Conservation (phyloP, 2,329 filamentous ascomycete species). For the Penicillium nordicum region DNA sequence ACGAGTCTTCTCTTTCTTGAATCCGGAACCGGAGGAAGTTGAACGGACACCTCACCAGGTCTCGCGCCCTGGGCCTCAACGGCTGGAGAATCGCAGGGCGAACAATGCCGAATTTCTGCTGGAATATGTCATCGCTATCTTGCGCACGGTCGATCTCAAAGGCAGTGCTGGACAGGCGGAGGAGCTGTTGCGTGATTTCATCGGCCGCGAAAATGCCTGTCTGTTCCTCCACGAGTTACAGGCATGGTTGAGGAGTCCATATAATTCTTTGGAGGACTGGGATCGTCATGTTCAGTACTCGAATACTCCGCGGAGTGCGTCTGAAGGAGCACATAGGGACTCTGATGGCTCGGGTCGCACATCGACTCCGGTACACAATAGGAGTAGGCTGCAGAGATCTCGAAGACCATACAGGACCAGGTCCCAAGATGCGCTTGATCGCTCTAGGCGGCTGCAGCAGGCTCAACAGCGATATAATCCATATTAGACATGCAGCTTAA, state of each 20-base stretch:
- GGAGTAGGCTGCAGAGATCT: not conserved
- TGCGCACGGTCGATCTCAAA: conserved; percentile 79
- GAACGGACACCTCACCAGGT: conserved; percentile 15
- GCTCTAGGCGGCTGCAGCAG: conserved; percentile 3
- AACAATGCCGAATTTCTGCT: conserved; percentile 80
- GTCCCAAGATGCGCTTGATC: not conserved
- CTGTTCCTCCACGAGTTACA: conserved; percentile 83
- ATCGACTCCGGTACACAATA: not conserved
- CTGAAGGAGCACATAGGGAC: not conserved
- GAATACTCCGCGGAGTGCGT: conserved; percentile 13
- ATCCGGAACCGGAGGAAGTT: conserved; percentile 33
- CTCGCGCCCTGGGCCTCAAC: conserved; percentile 29
- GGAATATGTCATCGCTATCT: conserved; percentile 78
- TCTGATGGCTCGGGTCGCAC: conserved; percentile 11
- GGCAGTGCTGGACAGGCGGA: conserved; percentile 75
- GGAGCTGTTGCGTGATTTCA: conserved; percentile 71
- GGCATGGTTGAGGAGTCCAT: conserved; percentile 80
- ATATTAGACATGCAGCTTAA: not conserved
- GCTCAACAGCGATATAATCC: conserved; percentile 8
- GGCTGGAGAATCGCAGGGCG: conserved; percentile 47
- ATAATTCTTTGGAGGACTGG: conserved; percentile 68
- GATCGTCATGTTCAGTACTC: conserved; percentile 74
- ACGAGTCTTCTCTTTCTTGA: conserved; percentile 74
- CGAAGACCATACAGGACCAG: conserved; percentile 1
- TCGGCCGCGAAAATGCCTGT: conserved; percentile 68